Evolutionary conservation across 2,329 filamentous ascomycete species (phyloP), one percentile per base, ranked within the genome.

Genomic region (Phialophora tarda): DNA sequence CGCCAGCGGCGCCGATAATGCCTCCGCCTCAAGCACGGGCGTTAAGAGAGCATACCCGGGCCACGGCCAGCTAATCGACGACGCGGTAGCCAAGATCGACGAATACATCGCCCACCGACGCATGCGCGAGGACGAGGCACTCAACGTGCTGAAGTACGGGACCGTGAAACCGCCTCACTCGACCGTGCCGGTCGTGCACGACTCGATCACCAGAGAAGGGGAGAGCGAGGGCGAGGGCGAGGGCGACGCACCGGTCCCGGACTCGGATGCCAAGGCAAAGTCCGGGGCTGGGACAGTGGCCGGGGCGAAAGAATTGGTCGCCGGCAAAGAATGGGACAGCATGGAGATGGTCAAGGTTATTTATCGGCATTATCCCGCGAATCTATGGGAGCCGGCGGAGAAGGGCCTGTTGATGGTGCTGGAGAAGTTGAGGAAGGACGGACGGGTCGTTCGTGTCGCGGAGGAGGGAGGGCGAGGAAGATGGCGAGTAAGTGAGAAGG

Each of bases 271-370:
- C 30, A 30, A 30, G 7, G 30, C 30, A 10, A 30, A n/a, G 48
- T 76, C 59, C 54, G 71, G n/a, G n/a, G n/a, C n/a, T n/a, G n/a
- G 66, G 62, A 59, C 34, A 69, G 74, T 47, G 72, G 71, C 58
- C 56, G 59, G 54, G 54, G 75, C n/a, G 68, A 71, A 47, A 76
- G 77, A 2, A 55, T 2, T 67, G 26, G 47, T 60, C 8, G 71
- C 74, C 38, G 72, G 73, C 14, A 77, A 79, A 65, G 76, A 78
- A 0, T 92, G 90, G 91, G 86, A 85, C 6, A 84, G 88, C 8
- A 89, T 92, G 85, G 91, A 94, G 65, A 82, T 98, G 69, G 94
- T 97, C n/a, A 91, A 90, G 77, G 81, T 91, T 34, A 92, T 99
- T 38, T 99, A 99, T 77, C 85, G 84, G 61, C 88, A 92, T 73